A percentile compares a stretch with the other conserved stretches of the same genome.
These are phyloP conservation scores for Rhizophagus prolifer DNA, from an alignment of 192 early-diverging fungal species.

Conservation along the genomic window DNA sequence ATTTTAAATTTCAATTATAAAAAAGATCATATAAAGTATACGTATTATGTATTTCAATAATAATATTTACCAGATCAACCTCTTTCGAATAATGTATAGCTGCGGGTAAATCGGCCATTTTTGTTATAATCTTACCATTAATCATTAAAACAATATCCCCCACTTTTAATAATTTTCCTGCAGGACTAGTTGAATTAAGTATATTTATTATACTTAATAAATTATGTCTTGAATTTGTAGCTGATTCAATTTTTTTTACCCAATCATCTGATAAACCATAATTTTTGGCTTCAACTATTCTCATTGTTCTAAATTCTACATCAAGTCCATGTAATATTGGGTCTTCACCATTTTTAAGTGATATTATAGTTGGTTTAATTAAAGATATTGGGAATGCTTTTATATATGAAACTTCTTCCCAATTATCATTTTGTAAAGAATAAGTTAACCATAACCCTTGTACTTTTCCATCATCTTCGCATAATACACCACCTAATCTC, in stretches of 20 bases:
- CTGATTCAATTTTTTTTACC: conserved; percentile 56
- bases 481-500: conserved; percentile 55
- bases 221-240: conserved; percentile 47
- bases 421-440: conserved; percentile 65
- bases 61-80: conserved; percentile 52
- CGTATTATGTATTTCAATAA: not conserved
- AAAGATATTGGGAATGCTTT: conserved; percentile 51
- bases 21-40: not conserved
- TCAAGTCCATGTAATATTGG: conserved; percentile 57
- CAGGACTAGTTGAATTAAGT: conserved; percentile 57
- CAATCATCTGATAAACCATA: conserved; percentile 59
- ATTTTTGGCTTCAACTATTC: conserved; percentile 58
- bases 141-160: conserved; percentile 71
- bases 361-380: conserved; percentile 51
- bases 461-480: conserved; percentile 54
- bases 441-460: conserved; percentile 70
- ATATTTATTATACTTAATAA: conserved; percentile 57
- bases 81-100: conserved; percentile 45
- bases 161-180: conserved; percentile 55
- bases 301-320: conserved; percentile 60
- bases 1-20: not conserved
- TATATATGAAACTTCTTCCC: conserved; percentile 64
- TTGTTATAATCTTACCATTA: conserved; percentile 60
- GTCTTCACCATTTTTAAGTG: conserved; percentile 47
- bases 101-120: conserved; percentile 58